A percentile compares a stretch with the other conserved stretches of the same genome.
These are phyloP conservation scores for Casaregolazyma suthepensis DNA, from an alignment of 1,139 yeast genomes.

Conservation along the genomic window DNA sequence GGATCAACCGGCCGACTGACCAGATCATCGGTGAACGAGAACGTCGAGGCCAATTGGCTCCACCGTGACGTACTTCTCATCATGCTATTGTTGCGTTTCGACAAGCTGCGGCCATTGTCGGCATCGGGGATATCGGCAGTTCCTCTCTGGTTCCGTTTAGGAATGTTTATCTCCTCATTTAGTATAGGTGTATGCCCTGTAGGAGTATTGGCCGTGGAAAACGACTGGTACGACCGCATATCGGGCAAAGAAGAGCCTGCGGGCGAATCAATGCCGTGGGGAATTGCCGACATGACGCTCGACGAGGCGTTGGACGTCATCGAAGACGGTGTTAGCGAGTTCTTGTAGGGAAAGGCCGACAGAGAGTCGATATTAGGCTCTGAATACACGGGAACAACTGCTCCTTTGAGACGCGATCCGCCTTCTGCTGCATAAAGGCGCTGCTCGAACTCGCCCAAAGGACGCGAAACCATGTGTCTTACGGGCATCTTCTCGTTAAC, in stretches of 20 bases:
- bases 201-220: background rate
- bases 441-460: conserved; percentile 7
- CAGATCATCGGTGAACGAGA: background rate
- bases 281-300: conserved; percentile 1
- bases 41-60: background rate
- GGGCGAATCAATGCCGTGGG: background rate
- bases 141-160: conserved; percentile 6
- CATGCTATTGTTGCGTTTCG: background rate
- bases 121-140: background rate
- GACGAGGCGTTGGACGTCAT: conserved; percentile 4
- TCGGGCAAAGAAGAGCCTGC: background rate
- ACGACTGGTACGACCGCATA: background rate
- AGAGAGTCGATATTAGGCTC: conserved; percentile 20
- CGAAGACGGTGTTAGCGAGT: conserved; percentile 19
- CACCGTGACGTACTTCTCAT: background rate
- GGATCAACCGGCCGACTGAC: background rate
- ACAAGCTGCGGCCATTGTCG: background rate
- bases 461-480: conserved; percentile 3
- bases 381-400: conserved; percentile 20
- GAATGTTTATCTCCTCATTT: conserved; percentile 1
- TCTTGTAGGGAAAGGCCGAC: conserved; percentile 21
- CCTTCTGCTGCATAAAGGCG: background rate
- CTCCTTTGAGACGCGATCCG: conserved; percentile 7
- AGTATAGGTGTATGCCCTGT: conserved; percentile 2
- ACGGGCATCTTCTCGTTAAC: conserved; percentile 4